Conservation (phyloP, 1,284 basidiomycete genomes). For the Irpex rosettiformis region DNA sequence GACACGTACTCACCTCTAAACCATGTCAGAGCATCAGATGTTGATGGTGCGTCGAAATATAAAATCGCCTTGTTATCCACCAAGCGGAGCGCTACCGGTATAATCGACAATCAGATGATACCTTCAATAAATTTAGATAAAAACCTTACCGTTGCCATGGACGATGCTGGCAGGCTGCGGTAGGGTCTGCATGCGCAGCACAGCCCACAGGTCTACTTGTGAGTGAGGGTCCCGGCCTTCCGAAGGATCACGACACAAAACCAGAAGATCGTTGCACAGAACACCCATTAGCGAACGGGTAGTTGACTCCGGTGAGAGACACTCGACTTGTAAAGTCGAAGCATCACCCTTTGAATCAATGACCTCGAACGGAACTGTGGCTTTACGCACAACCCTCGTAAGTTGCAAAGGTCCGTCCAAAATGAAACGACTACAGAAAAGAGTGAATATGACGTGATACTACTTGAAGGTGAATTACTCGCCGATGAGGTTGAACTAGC, state of each 20-base stretch:
- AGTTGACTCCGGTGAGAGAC: slow-evolving; percentile 78
- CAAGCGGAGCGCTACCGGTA: slow-evolving; percentile 63
- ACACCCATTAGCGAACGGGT: slow-evolving; percentile 75
- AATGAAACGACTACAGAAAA: slow-evolving; percentile 63
- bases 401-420: slow-evolving; percentile 84
- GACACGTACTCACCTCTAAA: slow-evolving; percentile 64
- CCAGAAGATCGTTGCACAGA: slow-evolving; percentile 89
- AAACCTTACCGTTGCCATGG: slow-evolving; percentile 71
- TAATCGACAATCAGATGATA: slow-evolving; percentile 12
- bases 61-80: slow-evolving; percentile 89
- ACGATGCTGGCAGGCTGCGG: slow-evolving; percentile 89
- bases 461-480: slow-evolving; percentile 21
- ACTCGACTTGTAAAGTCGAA: slow-evolving; percentile 84
- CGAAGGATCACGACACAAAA: slow-evolving; percentile 81
- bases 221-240: slow-evolving; percentile 71
- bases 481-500: slow-evolving; percentile 96
- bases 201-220: slow-evolving; percentile 87
- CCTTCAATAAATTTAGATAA: slow-evolving; percentile 11
- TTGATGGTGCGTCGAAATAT: slow-evolving; percentile 85
- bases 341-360: slow-evolving; percentile 74
- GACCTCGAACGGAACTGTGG: slow-evolving; percentile 80
- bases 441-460: not conserved
- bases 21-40: slow-evolving; percentile 85
- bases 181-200: slow-evolving; percentile 87
- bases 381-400: slow-evolving; percentile 88